Base-by-base conservation (phyloP, 2,329 filamentous ascomycete genomes). In the Plectosphaerella cucumerina region DNA sequence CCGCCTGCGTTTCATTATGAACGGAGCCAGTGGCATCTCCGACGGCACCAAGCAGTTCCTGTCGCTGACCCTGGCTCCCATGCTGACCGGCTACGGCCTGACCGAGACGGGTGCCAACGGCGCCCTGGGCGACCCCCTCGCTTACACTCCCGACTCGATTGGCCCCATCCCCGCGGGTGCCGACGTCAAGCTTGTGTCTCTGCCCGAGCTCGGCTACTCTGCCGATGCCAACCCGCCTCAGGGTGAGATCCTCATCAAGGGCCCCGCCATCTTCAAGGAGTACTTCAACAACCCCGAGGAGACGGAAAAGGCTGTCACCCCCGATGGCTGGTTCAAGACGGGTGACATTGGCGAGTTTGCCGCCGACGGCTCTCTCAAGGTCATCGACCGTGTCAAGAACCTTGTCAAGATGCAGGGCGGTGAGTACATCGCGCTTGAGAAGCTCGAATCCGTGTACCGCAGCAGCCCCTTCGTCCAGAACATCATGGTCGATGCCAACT, bases 371-470 rank as follows among this genome's bases (percentile, higher is more conserved):
- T 89, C 96, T 67, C 72, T 97, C 58, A 82, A 79, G 60, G 86
- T 97, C 66, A 92, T 97, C 64, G 93, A 97, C 70, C 90, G 93
- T 60, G 92, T 96, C 83, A 97, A 97, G 85, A 97, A 97, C 72
- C 77, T 97, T 50, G 89, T 97, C 70, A 97, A 97, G 84, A 92
- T 94, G 56, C 82, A 90, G 58, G 91, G 92, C 54, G 93, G 93
- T 60, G 93, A 97, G 77, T 97, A 97, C 71, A 95, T 97, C 67
- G 94, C 93, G 20, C 81, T 99, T 4, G 93, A 97, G 76, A 97
- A 92, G 76, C 84, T 97, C 53, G 93, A 97, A 73, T 88, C 92
- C 3, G 79, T 96, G 50, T 97, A 97, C 74, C 86, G 92, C 55
- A 85, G 89, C 44, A 82, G 81, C 10, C 79, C 83, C n/a, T 81